Base-by-base conservation (phyloP, 2,329 filamentous ascomycete genomes). In the Sarocladium oryzae region DNA sequence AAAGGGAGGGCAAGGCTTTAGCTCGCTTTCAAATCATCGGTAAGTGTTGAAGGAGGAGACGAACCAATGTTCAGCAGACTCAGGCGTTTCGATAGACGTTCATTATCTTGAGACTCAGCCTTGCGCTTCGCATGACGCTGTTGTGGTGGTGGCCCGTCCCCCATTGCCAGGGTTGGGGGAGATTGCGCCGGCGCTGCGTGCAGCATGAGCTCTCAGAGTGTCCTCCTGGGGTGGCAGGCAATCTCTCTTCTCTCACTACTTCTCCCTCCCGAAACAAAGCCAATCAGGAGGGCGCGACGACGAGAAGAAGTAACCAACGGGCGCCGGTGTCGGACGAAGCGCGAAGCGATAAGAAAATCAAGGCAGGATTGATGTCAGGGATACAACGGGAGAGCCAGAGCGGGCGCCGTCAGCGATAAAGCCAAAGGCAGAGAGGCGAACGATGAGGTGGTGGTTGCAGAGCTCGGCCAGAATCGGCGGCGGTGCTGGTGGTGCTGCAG, bases 51-150 rank as follows among this genome's bases (percentile, higher is more conserved):
- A n/a, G n/a, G n/a, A n/a, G n/a, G n/a, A 36, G 5, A 67, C 73
- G 52, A 81, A 93, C 89, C 87, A 57, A 96, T 71, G 65, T 91
- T 90, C 51, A 96, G 77, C 49, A 88, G 73, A 64, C 89, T 88
- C 66, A 96, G 77, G 57, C 86, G 80, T 73, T 96, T 96, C 43
- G 86, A 86, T 56, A 96, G 78, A 50, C 90, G 85, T 69, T 95
- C 81, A 57, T 80, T 82, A 60, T 80, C 75, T 54, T 79, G 78
- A 13, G 67, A 65, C 50, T 81, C 77, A 53, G 81, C 78, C 67
- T 84, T 85, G 59, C 82, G 71, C 69, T 85, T 85, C 61, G 30
- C 20, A 48, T 46, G 50, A n/a, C 35, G 36, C 28, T 45, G 35
- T 24, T 51, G 26, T 46, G 36, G 50, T 51, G 50, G 43, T 48